Evolutionary conservation across 148 eudicot genomes (phyloP).

Genomic region (Linanthus parryae): DNA sequence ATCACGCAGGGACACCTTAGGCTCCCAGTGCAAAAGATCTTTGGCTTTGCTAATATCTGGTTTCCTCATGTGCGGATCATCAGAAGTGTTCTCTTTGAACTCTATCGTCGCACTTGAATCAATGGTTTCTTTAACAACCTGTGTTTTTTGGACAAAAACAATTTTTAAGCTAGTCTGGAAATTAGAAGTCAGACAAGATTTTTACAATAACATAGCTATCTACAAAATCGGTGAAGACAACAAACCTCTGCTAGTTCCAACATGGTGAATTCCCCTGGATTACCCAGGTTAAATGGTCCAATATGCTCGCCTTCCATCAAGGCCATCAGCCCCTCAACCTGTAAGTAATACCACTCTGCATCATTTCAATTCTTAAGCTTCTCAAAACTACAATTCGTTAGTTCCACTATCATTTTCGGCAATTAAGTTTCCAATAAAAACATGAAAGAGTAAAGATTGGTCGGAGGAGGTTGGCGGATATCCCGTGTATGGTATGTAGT

Average conservation of each 20-base stretch:
- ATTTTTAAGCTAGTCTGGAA: neutral
- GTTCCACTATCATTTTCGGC: neutral
- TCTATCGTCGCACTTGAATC: slow-evolving; percentile 75
- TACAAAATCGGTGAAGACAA: slow-evolving; percentile 3
- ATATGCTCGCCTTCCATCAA: slow-evolving; percentile 87
- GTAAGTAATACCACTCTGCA: neutral
- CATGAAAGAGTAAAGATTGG: too few species aligned
- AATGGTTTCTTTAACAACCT: slow-evolving; percentile 82
- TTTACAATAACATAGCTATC: too few species aligned
- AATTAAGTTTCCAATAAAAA: too few species aligned
- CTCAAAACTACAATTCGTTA: neutral
- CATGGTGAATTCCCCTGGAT: slow-evolving; percentile 94
- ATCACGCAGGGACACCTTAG: slow-evolving; percentile 60
- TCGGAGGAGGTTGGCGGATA: too few species aligned
- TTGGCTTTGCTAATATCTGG: slow-evolving; percentile 88
- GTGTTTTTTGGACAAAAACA: neutral
- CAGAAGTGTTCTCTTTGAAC: slow-evolving; percentile 65
- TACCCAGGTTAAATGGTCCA: slow-evolving; percentile 87
- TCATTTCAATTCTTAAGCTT: slow-evolving; percentile 1
- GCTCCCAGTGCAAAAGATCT: slow-evolving; percentile 84
- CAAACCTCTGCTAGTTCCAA: slow-evolving; percentile 87
- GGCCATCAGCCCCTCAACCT: slow-evolving; percentile 87
- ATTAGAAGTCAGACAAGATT: too few species aligned
- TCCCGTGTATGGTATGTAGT: too few species aligned
- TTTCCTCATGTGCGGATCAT: slow-evolving; percentile 88